Evolutionary conservation across 225 moss, liverwort and hornwort genomes (phyloP), one percentile per base, ranked within the genome.

Genomic region (Sphagnum contortum): DNA sequence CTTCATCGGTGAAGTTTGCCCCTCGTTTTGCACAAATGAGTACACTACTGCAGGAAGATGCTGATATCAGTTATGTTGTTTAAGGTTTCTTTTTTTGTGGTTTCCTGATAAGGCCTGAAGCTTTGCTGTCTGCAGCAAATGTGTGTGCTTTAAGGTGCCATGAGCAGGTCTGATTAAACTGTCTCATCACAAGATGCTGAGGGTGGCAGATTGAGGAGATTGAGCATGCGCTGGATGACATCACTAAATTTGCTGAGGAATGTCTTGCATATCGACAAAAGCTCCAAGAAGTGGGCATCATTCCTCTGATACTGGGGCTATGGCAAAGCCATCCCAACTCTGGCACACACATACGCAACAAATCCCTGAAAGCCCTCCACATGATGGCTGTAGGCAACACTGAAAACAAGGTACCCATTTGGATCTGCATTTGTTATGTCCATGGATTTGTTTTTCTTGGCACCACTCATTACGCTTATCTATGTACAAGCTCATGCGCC

Each of bases 311-410:
- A 57, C 64, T 83, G n/a, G 74, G 69, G 13, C 64, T 83, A 44
- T 83, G 79, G 82, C 73, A 71, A 66, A 76, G 79, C 7, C 74
- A 76, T 58, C 53, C 73, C 44, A 83, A 76, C 69, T 79, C 76
- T 5, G 71, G 76, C 4, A 71, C 73, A 60, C 79, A 83, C n/a
- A 69, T 79, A 47, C 79, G 82, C 55, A 63, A 74, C 61, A 65
- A 60, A 69, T 75, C 82, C 44, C 75, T 83, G 14, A 65, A 66
- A 49, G 64, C 82, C 48, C 79, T 83, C 54, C 76, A 64, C 57
- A 57, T 14, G 71, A 73, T 83, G 52, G 66, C 76, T 10, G 60
- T 64, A 13, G 71, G 13, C 64, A 73, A 68, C 5, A 63, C 66
- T 50, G 71, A 61, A 50, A 79, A 79, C 76, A 83, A 79, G 79